Conservation (phyloP, 2,329 filamentous ascomycete species). For the Penicillium thymicola region DNA sequence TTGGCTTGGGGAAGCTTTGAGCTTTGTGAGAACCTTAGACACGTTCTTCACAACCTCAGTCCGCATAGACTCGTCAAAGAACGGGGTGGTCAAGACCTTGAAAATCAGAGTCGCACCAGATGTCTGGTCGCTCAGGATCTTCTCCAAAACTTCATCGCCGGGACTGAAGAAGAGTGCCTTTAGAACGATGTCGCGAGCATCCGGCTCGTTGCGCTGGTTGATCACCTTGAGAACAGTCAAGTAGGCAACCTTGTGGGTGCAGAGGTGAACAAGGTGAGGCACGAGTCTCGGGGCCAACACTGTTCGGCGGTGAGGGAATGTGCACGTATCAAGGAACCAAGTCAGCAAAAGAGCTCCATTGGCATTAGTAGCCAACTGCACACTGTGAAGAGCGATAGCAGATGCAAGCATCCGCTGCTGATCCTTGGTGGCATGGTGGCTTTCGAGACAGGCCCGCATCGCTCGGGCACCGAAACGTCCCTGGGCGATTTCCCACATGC, state of each 20-base stretch:
- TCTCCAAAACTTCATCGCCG: constrained; percentile 81
- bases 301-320: constrained; percentile 84
- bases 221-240: constrained; percentile 96
- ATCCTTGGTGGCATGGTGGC: constrained; percentile 89
- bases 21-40: constrained; percentile 77
- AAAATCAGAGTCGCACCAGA: constrained; percentile 96
- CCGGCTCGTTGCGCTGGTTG: constrained; percentile 92
- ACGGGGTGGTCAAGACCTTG: constrained; percentile 95
- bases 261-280: constrained; percentile 88
- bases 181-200: constrained; percentile 85
- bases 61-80: constrained; percentile 90
- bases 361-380: constrained; percentile 91
- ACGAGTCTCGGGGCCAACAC: constrained; percentile 89
- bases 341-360: constrained; percentile 92
- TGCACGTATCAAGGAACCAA: constrained; percentile 98
- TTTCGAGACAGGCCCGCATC: constrained; percentile 95
- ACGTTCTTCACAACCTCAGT: constrained; percentile 88
- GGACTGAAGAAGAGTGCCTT: constrained; percentile 89
- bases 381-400: constrained; percentile 92
- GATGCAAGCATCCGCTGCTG: constrained; percentile 94
- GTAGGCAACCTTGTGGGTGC: constrained; percentile 98
- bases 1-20: constrained; percentile 91
- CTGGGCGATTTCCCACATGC: constrained; percentile 90
- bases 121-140: constrained; percentile 84
- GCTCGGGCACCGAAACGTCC: constrained; percentile 92